Base-by-base conservation (phyloP, 371 early-diverging fungal species). In the Lichtheimia ramosa region DNA sequence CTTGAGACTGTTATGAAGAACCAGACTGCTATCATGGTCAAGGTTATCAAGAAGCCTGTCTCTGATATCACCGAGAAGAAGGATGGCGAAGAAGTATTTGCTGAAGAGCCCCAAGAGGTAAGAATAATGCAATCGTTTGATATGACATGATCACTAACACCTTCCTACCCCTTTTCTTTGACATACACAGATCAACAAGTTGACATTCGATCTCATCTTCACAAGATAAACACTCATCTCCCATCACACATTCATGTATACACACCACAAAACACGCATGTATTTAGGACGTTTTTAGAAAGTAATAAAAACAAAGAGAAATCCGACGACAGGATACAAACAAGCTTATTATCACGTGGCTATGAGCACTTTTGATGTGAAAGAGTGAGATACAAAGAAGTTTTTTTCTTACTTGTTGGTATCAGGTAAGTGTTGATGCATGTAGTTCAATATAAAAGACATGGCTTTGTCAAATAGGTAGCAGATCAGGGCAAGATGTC, bases 71-170 rank as follows among this genome's bases (percentile, higher is more conserved):
- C 68, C 12, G 59, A 58, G 15, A 76, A 74, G 66, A 61, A 63
- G 57, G 69, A 59, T 15, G 65, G 60, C 48, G 83, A 67, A 27
- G 69, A 60, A 25, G 74, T 88, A 16, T 79, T 93, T 62, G 75
- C 80, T 58, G 86, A 88, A 66, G 90, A 89, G 73, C 84, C 83
- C 48, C 93, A 93, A 73, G 93, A 91, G 64, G 91, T 89, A 58
- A 41, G 59, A 28, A 13, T 52, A 48, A 6, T 51, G n/a, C 28
- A 27, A 43, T 4, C 8, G 27, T 13, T 24, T 7, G 5, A 40
- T 15, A 13, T 10, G 24, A 27, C 16, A 58, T 4, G 3, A n/a
- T 73, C 74, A 23, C 73, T 77, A 24, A 75, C 66, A 15, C 62
- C 64, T 69, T 69, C 77, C 23, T 62, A 34, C 34, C 34, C 34